phyloP scores from a whole-genome alignment of 2,329 filamentous ascomycete species.

The Xylariaceae sp. region DNA sequence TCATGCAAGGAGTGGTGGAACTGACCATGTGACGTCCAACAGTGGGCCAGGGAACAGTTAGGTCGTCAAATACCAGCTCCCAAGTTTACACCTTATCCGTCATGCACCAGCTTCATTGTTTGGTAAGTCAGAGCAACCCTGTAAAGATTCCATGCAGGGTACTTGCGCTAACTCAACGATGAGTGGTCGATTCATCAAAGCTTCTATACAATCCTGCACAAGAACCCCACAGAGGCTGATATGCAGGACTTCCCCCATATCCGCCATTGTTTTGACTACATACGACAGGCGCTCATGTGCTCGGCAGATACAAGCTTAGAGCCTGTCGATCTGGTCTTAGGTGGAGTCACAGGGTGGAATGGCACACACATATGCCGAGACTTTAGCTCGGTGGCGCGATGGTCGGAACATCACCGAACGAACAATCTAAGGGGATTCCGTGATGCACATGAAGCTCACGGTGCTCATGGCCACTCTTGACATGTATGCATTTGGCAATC shows the following conservation, averaged over 20 bases:
- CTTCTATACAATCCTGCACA: background rate
- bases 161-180: background rate
- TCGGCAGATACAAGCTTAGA: conserved; percentile 9
- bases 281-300: conserved; percentile 7
- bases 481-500: too few relatives aligned
- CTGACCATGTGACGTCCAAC: too few relatives aligned
- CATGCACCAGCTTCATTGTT: too few relatives aligned
- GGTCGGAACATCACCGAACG: conserved; percentile 5
- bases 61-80: too few relatives aligned
- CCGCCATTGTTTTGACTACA: conserved; percentile 11
- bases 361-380: conserved; percentile 1
- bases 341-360: conserved; percentile 5
- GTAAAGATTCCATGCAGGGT: too few relatives aligned
- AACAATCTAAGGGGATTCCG: conserved; percentile 1
- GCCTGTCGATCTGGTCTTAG: conserved; percentile 1
- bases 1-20: too few relatives aligned
- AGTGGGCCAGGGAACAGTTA: too few relatives aligned
- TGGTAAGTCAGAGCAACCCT: too few relatives aligned
- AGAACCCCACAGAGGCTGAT: background rate
- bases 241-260: conserved; percentile 2
- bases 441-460: background rate
- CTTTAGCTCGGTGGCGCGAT: conserved; percentile 1
- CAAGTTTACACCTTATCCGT: too few relatives aligned
- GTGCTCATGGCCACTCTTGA: too few relatives aligned
- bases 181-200: conserved; percentile 2